A percentile compares a stretch with the other conserved stretches of the same genome.
Conservation (phyloP, 2,329 filamentous ascomycete species). For the Fusarium tuaranense region DNA sequence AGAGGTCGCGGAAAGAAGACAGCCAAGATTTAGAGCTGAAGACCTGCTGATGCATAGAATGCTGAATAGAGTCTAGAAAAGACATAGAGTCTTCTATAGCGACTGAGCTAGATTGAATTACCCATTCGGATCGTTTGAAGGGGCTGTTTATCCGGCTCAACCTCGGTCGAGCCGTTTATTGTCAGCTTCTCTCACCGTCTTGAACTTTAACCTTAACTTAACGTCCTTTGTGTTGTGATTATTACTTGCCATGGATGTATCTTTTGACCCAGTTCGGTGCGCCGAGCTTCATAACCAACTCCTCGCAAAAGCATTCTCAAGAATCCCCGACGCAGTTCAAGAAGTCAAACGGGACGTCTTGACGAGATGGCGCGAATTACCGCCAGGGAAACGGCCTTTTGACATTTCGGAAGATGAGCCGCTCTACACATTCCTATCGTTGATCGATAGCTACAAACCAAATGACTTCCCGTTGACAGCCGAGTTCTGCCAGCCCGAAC, state of each 20-base stretch:
- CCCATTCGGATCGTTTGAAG: rapidly evolving
- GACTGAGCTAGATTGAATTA: background rate
- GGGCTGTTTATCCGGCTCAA: background rate
- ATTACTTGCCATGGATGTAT: background rate
- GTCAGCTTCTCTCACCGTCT: background rate
- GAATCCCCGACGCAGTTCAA: background rate
- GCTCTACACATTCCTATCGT: background rate
- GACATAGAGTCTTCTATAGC: background rate
- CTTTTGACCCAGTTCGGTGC: background rate
- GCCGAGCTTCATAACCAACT: background rate
- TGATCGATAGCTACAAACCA: background rate
- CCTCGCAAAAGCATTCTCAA: background rate
- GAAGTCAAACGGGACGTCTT: background rate
- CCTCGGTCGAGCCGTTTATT: background rate
- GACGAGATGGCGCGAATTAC: background rate
- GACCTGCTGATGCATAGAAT: background rate
- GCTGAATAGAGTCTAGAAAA: background rate
- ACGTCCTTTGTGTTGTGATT: background rate
- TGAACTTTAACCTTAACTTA: background rate
- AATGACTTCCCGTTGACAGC: background rate
- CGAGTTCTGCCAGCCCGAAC: background rate
- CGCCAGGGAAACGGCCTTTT: background rate
- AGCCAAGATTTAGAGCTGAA: background rate
- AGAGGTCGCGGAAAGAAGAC: conserved; percentile 46
- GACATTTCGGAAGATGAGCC: background rate